Percentiles rank a stretch among this genome's conserved stretches.
phyloP scores from a whole-genome alignment of 768 basidiomycete genomes.

The Calocybe gangraenosa region DNA sequence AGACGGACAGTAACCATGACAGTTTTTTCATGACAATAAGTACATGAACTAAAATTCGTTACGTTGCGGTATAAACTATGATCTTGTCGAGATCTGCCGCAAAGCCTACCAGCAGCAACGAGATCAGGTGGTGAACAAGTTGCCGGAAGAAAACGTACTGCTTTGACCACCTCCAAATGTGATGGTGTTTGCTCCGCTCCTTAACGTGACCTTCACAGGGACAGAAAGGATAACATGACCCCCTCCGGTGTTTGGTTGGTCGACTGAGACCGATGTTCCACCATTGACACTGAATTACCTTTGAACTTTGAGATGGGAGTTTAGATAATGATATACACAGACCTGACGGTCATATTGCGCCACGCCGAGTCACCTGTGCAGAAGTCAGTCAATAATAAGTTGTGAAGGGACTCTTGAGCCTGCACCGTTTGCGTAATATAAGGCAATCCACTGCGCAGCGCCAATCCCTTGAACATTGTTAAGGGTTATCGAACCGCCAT shows the following conservation, averaged over 20 bases:
- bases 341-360: conserved; percentile 60
- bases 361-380: conserved; percentile 45
- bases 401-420: background rate
- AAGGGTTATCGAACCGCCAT: conserved; percentile 54
- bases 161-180: conserved; percentile 45
- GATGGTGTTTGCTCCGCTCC: conserved; percentile 48
- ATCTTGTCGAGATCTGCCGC: conserved; percentile 61
- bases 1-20: no score
- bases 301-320: background rate
- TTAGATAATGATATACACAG: background rate
- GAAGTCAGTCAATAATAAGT: background rate
- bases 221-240: conserved; percentile 50
- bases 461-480: conserved; percentile 54
- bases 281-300: conserved; percentile 46
- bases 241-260: conserved; percentile 57
- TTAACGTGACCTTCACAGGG: conserved; percentile 48
- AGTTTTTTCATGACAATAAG: no score
- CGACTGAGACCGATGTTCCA: conserved; percentile 44
- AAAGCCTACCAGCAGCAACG: conserved; percentile 32
- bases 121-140: background rate
- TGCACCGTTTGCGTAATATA: conserved; percentile 55
- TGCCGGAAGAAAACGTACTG: conserved; percentile 31
- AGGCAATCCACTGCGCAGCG: conserved; percentile 51
- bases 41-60: background rate
- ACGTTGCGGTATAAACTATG: conserved; percentile 47